phyloP scores from a whole-genome alignment of 2,329 filamentous ascomycete species.

The Tothia fuscella region DNA sequence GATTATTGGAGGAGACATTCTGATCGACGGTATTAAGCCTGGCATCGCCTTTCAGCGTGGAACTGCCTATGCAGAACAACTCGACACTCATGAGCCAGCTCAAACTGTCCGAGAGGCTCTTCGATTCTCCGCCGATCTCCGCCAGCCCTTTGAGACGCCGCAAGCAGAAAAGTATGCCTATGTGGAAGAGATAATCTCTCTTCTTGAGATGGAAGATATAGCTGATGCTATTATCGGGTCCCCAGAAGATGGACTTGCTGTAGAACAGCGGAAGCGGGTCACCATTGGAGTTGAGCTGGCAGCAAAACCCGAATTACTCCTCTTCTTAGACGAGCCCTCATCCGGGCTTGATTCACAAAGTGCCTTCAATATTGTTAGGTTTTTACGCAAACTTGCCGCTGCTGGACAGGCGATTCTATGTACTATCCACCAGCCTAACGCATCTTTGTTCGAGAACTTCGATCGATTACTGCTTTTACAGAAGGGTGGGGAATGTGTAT shows the following conservation, averaged over 20 bases:
- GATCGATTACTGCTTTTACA: conserved; percentile 71
- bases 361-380: conserved; percentile 66
- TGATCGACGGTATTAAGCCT: conserved; percentile 47
- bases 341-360: conserved; percentile 61
- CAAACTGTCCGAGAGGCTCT: conserved; percentile 54
- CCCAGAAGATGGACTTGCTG: conserved; percentile 47
- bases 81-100: conserved; percentile 51
- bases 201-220: conserved; percentile 54
- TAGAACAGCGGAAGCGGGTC: conserved; percentile 57
- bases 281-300: conserved; percentile 51
- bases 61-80: conserved; percentile 53
- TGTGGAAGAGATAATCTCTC: conserved; percentile 52
- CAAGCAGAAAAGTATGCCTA: conserved; percentile 51
- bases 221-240: conserved; percentile 54
- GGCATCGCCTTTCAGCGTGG: conserved; percentile 51
- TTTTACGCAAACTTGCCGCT: conserved; percentile 63
- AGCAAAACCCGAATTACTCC: conserved; percentile 56
- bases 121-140: conserved; percentile 52
- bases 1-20: conserved; percentile 49
- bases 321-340: conserved; percentile 72
- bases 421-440: conserved; percentile 85
- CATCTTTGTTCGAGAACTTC: conserved; percentile 77
- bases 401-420: conserved; percentile 81
- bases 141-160: conserved; percentile 47
- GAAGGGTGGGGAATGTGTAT: conserved; percentile 67